Evolutionary conservation across 768 basidiomycete species (phyloP).

Genomic region (Mycena epipterygia): DNA sequence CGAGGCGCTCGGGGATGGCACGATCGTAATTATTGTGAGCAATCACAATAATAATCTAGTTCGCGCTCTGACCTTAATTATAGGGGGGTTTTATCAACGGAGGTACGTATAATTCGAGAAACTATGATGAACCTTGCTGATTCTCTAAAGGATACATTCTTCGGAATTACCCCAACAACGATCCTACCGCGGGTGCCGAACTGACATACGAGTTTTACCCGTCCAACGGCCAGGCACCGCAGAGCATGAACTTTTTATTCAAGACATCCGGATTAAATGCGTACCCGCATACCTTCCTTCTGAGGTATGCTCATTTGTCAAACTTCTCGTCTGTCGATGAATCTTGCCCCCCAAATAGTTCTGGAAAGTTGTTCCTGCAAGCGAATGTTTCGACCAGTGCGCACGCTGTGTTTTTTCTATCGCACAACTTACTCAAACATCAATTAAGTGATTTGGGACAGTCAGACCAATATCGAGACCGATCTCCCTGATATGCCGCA

Average conservation of each 20-base stretch:
- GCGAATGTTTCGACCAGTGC: conserved; percentile 83
- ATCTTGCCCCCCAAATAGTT: too few relatives aligned
- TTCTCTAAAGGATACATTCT: conserved; percentile 66
- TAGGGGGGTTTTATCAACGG: conserved; percentile 86
- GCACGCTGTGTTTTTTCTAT: conserved; percentile 40
- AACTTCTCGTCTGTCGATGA: too few relatives aligned
- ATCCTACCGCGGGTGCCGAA: conserved; percentile 80
- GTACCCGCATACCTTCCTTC: conserved; percentile 79
- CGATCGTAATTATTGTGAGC: conserved; percentile 81
- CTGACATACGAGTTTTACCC: conserved; percentile 90
- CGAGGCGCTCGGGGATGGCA: conserved; percentile 82
- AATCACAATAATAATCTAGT: too few relatives aligned
- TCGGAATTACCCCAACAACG: conserved; percentile 75
- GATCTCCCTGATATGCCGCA: conserved; percentile 80
- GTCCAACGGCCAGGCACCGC: conserved; percentile 60
- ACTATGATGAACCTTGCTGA: not conserved
- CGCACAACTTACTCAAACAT: conserved; percentile 29
- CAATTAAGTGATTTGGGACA: conserved; percentile 69
- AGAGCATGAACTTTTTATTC: conserved; percentile 75
- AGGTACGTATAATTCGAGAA: conserved; percentile 42
- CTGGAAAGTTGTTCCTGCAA: conserved; percentile 85
- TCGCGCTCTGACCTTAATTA: too few relatives aligned
- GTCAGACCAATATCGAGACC: conserved; percentile 67
- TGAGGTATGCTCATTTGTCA: conserved; percentile 49
- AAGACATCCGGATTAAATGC: conserved; percentile 83